phyloP scores from a whole-genome alignment of 768 basidiomycete species.

The Serendipita sp. region DNA sequence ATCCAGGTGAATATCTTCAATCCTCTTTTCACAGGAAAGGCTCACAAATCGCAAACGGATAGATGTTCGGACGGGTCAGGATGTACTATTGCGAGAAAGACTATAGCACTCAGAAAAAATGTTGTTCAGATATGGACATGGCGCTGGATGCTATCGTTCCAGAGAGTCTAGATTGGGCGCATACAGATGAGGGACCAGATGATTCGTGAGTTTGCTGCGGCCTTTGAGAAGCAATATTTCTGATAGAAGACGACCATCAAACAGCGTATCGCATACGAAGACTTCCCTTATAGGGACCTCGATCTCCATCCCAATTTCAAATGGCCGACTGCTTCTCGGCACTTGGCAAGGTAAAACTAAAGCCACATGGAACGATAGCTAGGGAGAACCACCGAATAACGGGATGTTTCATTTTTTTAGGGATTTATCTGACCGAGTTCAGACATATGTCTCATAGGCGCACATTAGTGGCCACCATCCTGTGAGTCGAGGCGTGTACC shows the following conservation, averaged over 20 bases:
- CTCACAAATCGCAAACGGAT: slow-evolving; percentile 20
- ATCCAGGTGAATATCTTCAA: slow-evolving; percentile 33
- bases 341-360: slow-evolving; percentile 69
- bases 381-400: neutral
- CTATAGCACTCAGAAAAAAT: neutral
- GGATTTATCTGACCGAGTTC: slow-evolving; percentile 82
- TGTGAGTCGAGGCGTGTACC: slow-evolving; percentile 28
- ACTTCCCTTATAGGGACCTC: slow-evolving; percentile 70
- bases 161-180: slow-evolving; percentile 62
- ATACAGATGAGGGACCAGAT: slow-evolving; percentile 84
- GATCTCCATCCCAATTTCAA: slow-evolving; percentile 68
- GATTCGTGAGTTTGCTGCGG: neutral
- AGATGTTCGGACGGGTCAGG: slow-evolving; percentile 15
- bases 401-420: slow-evolving; percentile 17
- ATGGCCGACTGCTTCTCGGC: slow-evolving; percentile 61
- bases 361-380: too few relatives aligned
- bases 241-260: neutral
- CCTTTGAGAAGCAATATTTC: neutral
- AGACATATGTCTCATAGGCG: slow-evolving; percentile 49
- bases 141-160: slow-evolving; percentile 79
- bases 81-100: neutral
- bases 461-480: slow-evolving; percentile 61
- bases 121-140: slow-evolving; percentile 74
- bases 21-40: neutral
- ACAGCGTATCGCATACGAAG: slow-evolving; percentile 80